A percentile compares a stretch with the other conserved stretches of the same genome.
Conservation (phyloP, 2,329 filamentous ascomycete genomes). For the Cercospora zeina region DNA sequence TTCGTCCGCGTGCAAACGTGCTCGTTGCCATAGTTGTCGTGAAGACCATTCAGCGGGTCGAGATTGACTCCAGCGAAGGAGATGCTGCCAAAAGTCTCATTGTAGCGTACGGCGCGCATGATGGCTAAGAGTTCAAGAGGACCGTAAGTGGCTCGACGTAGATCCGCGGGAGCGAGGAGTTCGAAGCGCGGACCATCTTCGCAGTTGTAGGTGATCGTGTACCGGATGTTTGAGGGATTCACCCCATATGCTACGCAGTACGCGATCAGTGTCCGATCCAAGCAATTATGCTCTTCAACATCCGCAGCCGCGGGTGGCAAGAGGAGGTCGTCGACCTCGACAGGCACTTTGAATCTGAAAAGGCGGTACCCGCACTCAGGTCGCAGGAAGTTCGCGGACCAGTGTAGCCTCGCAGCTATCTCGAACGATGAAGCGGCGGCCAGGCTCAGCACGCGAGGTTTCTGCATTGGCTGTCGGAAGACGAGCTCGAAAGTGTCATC, state of each 20-base stretch:
- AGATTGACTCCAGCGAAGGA: conserved; percentile 66
- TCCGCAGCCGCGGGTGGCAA: conserved; percentile 52
- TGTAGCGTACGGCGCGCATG: conserved; percentile 69
- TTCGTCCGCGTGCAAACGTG: conserved; percentile 62
- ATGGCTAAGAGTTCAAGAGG: conserved; percentile 66
- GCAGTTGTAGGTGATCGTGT: conserved; percentile 60
- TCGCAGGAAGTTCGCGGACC: conserved; percentile 62
- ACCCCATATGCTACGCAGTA: conserved; percentile 70
- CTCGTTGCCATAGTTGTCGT: conserved; percentile 62
- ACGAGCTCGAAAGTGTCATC: conserved; percentile 68
- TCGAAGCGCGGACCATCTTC: conserved; percentile 69
- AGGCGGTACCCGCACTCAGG: conserved; percentile 66
- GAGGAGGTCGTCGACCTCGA: conserved; percentile 54
- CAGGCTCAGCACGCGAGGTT: conserved; percentile 58
- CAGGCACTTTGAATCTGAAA: conserved; percentile 62
- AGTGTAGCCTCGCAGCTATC: conserved; percentile 62
- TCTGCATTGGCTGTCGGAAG: conserved; percentile 59
- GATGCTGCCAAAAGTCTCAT: conserved; percentile 66
- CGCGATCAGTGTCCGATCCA: conserved; percentile 67
- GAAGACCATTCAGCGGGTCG: conserved; percentile 63
- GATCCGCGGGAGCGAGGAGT: conserved; percentile 58
- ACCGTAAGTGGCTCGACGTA: conserved; percentile 56
- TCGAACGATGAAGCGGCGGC: conserved; percentile 65
- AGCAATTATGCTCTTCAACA: conserved; percentile 60
- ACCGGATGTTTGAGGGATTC: conserved; percentile 66